Conservation (phyloP, 2,329 filamentous ascomycete genomes). For the Fusarium odoratissimum region DNA sequence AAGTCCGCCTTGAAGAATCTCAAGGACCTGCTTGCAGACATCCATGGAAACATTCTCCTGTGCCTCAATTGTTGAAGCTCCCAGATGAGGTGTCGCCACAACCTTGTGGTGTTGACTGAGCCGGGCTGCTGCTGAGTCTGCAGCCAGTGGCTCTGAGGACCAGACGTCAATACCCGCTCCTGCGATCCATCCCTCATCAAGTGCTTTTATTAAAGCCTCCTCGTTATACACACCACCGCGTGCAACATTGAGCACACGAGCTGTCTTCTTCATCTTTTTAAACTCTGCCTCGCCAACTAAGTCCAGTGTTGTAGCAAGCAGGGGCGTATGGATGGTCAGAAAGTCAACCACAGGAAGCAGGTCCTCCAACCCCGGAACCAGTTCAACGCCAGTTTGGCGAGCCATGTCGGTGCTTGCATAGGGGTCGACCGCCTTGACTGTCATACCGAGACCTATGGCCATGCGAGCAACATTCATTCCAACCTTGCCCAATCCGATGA, state of each 20-base stretch:
- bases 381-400: conserved; percentile 71
- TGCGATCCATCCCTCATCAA: conserved; percentile 77
- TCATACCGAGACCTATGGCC: conserved; percentile 82
- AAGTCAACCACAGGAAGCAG: conserved; percentile 78
- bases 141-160: conserved; percentile 74
- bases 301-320: conserved; percentile 80
- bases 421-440: conserved; percentile 78
- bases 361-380: conserved; percentile 66
- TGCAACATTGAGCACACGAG: conserved; percentile 82
- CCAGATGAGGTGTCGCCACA: conserved; percentile 82
- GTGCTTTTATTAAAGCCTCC: conserved; percentile 73
- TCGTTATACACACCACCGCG: conserved; percentile 86
- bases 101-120: conserved; percentile 77
- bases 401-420: conserved; percentile 82
- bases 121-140: conserved; percentile 66
- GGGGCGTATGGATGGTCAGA: conserved; percentile 82
- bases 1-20: conserved; percentile 77
- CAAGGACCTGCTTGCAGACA: conserved; percentile 82
- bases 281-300: conserved; percentile 77
- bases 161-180: conserved; percentile 86
- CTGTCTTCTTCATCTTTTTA: conserved; percentile 76
- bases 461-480: conserved; percentile 84
- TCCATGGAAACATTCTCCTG: conserved; percentile 88
- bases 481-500: conserved; percentile 86
- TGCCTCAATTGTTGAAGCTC: conserved; percentile 83